Evolutionary conservation across 352 stramenopile species (phyloP).

Genomic region (Globisporangium abappressorium): DNA sequence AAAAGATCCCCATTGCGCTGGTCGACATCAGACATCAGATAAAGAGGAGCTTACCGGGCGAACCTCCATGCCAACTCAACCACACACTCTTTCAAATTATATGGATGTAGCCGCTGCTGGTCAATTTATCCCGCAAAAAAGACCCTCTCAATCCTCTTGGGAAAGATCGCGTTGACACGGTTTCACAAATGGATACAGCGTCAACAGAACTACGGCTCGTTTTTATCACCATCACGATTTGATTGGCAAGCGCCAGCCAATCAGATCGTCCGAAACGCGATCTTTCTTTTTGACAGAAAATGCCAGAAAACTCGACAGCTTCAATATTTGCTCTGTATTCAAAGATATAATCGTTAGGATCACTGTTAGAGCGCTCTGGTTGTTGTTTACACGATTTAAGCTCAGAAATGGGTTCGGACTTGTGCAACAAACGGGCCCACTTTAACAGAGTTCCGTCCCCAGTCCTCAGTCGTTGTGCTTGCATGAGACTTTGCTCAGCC

Average conservation of each 20-base stretch:
- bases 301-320: not conserved
- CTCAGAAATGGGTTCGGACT: no score
- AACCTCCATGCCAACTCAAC: no score
- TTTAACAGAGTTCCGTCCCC: not conserved
- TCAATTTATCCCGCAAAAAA: not conserved
- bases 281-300: not conserved
- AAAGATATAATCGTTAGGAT: no score
- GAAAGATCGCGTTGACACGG: not conserved
- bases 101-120: not conserved
- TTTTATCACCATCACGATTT: conserved; percentile 3
- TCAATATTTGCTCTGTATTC: not conserved
- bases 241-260: conserved; percentile 1
- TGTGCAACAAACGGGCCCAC: no score
- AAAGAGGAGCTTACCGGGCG: no score
- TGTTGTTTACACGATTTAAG: not conserved
- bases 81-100: no score
- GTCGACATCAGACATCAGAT: no score
- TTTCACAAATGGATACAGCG: not conserved
- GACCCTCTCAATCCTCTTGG: not conserved
- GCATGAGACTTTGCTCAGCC: not conserved
- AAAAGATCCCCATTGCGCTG: no score
- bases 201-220: conserved; percentile 1
- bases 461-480: not conserved
- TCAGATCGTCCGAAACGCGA: not conserved
- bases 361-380: not conserved